Conservation (phyloP, 768 basidiomycete species). For the Amanita muscaria region DNA sequence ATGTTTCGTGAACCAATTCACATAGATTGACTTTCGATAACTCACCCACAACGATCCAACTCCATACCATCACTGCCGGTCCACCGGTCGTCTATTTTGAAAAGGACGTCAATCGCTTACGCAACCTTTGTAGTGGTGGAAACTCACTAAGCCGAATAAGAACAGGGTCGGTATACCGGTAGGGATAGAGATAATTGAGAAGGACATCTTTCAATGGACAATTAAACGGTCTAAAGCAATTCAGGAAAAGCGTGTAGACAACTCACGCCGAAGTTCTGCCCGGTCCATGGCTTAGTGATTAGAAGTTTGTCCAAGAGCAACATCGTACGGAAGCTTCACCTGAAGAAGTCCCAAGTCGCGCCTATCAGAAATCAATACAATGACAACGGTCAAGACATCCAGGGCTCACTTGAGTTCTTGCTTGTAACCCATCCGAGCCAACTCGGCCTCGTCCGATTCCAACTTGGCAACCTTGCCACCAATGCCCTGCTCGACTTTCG, state of each 20-base stretch:
- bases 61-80: constrained; percentile 72
- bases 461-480: neutral
- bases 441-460: constrained; percentile 16
- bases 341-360: constrained; percentile 57
- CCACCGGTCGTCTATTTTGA: constrained; percentile 60
- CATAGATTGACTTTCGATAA: constrained; percentile 5
- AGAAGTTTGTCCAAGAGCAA: neutral
- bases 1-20: neutral
- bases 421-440: constrained; percentile 19
- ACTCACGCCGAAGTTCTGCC: constrained; percentile 56
- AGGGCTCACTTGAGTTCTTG: constrained; percentile 16
- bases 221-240: constrained; percentile 1
- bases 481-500: neutral
- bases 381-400: neutral
- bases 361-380: constrained; percentile 21
- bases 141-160: constrained; percentile 54
- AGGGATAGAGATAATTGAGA: constrained; percentile 70
- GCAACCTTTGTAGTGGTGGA: neutral
- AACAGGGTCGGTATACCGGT: constrained; percentile 68
- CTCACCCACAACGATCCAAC: constrained; percentile 58
- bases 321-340: constrained; percentile 23
- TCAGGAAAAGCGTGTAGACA: constrained; percentile 1
- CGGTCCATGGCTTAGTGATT: neutral
- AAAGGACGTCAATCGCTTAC: neutral
- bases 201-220: constrained; percentile 35